Base-by-base conservation (phyloP, 805 yeast genomes). In the Diddensiella caesifluorescens region DNA sequence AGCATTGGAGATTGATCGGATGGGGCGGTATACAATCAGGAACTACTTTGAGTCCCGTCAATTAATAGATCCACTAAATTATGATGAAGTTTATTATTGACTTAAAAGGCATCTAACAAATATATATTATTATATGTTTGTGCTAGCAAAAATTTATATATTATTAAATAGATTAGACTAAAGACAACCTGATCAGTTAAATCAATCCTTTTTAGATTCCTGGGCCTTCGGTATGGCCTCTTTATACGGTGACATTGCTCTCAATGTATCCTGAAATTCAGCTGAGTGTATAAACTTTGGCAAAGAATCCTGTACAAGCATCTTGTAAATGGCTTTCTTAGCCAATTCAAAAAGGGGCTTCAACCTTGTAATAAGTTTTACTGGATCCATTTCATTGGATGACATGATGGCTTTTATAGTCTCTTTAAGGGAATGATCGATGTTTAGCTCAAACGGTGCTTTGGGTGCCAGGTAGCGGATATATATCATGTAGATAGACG, bases 1-100 rank as follows among this genome's bases (percentile, higher is more conserved):
- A 90, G 79, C 99, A 92, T 68, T 92, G 97, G 95, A 92, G 99
- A 77, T 76, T 92, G 65, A 92, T 92, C 70, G 99, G 99, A 59
- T 92, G 99, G 99, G 99, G 98, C 56, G 88, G 95, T 39, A 90
- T 89, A 64, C 84, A 84, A 70, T 87, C 85, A 69, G 96, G 96
- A 69, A 82, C 52, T 40, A 54, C 53, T 20, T 32, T 52, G 20
- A 35, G 37, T 23, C 57, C 56, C 12, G 49, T 46, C 9, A 45
- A 41, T 29, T 51, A 46, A 34, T 22, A 34, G 31, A 9, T 37
- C 5, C 30, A 21, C 22, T 12, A 25, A 25, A 25, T 9, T 25
- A 25, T n/a, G n/a, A n/a, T n/a, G n/a, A n/a, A n/a, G n/a, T n/a
- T n/a, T n/a, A n/a, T 9, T 25, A 25, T 25, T 25, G 27, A 25